Evolutionary conservation across 176 grass and related monocot species (phyloP), one percentile per base, ranked within the genome.

Genomic region (Carex pumila): DNA sequence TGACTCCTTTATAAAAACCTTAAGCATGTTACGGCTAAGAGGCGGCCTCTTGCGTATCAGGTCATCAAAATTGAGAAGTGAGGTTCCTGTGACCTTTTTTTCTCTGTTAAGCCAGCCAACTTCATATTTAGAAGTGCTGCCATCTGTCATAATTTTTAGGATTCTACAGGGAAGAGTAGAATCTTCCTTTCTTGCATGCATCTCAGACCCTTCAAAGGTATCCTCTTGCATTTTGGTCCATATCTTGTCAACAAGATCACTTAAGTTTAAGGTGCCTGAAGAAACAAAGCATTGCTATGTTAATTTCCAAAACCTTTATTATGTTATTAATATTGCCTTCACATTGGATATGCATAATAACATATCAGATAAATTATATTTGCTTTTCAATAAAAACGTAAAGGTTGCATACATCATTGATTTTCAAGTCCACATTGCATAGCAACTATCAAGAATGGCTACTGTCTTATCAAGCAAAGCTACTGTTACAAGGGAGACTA

Each of bases 51-150:
- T 94, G 49, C 47, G 79, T 69, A 91, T 84, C 52, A 98, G 70
- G 78, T 94, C 89, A 56, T 90, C 80, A 58, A 86, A 83, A 86
- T 92, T 91, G 63, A 98, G 32, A 31, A 91, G 19, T 71, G 91
- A 90, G 79, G 86, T 93, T 55, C 79, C 81, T 45, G 58, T 71
- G 80, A 93, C 37, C 84, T 90, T 82, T 85, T 91, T 93, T 17
- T 86, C 86, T 87, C 85, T 83, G 83, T 86, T 89, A 84, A 93
- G 68, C 95, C 95, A 98, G 83, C 90, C 91, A 59, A 98, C 89
- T 83, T 90, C 80, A 12, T 87, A 98, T 57, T 66, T 88, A 12
- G 64, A 81, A 84, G 74, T 85, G 18, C 85, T 55, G 31, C 75
- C 83, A 85, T 90, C 84, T 47, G 76, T 54, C 84, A 90, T 80